Percentiles rank a stretch among this genome's conserved stretches.
Conservation (phyloP, 331 rosid genomes). For the Stylosanthes scabra region DNA sequence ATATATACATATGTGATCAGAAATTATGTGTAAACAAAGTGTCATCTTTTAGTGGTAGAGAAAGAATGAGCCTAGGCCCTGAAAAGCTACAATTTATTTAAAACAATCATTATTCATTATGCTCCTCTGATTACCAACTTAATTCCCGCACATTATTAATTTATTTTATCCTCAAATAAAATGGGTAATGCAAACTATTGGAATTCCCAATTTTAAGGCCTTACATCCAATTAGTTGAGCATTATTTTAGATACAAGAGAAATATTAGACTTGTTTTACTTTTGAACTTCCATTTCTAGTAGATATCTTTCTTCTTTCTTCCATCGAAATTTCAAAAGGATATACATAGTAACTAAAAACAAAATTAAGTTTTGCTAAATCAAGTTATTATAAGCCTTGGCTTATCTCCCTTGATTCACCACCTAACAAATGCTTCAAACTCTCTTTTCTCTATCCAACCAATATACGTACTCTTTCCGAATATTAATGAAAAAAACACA, state of each 20-base stretch:
- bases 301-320: neutral
- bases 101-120: neutral
- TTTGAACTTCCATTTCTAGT: constrained; percentile 9
- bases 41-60: constrained; percentile 28
- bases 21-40: constrained; percentile 16
- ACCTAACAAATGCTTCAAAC: neutral
- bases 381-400: neutral
- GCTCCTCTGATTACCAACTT: too few species aligned
- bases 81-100: constrained; percentile 35
- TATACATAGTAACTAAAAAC: neutral
- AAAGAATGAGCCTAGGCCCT: constrained; percentile 14
- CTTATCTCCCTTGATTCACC: constrained; percentile 40
- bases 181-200: constrained; percentile 24
- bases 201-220: constrained; percentile 51
- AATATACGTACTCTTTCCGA: neutral
- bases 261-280: constrained; percentile 28
- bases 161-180: constrained; percentile 31
- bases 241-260: neutral
- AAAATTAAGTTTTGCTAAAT: neutral
- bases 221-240: constrained; percentile 46
- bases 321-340: neutral
- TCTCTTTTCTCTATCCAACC: constrained; percentile 9
- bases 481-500: too few species aligned
- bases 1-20: constrained; percentile 13
- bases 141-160: constrained; percentile 18